Evolutionary conservation across 805 yeast species (phyloP).

Genomic region (Brettanomyces custersianus): DNA sequence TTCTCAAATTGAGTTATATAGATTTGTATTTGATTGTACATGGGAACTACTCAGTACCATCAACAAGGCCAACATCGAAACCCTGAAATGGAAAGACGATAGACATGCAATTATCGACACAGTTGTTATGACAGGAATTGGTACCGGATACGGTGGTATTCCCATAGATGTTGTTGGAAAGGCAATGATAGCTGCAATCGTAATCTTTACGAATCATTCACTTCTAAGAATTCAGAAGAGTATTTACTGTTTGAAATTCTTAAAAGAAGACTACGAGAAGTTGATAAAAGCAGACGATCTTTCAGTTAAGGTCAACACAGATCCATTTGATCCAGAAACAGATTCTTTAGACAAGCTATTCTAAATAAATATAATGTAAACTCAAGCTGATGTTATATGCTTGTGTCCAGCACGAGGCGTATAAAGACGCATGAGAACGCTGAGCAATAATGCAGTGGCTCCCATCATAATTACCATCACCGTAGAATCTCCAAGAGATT

Average conservation of each 20-base stretch:
- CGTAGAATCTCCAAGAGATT: slow-evolving; percentile 19
- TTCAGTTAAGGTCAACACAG: slow-evolving; percentile 2
- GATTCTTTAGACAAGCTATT: slow-evolving; percentile 11
- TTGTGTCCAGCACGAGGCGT: not conserved
- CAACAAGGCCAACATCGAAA: slow-evolving; percentile 12
- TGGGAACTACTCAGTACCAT: slow-evolving; percentile 27
- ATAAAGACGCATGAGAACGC: slow-evolving; percentile 16
- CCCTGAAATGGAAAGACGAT: slow-evolving; percentile 8
- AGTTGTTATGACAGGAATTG: slow-evolving; percentile 29
- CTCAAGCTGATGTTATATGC: not conserved
- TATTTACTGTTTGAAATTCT: slow-evolving; percentile 16
- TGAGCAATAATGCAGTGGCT: slow-evolving; percentile 14
- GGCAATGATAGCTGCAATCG: slow-evolving; percentile 28
- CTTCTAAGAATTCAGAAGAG: slow-evolving; percentile 14
- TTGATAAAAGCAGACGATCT: slow-evolving; percentile 9
- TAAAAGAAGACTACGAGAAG: slow-evolving; percentile 17
- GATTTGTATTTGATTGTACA: slow-evolving; percentile 28
- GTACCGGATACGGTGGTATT: slow-evolving; percentile 31
- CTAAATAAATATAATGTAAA: no score
- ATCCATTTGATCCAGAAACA: slow-evolving; percentile 8
- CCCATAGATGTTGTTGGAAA: slow-evolving; percentile 24
- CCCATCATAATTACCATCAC: slow-evolving; percentile 19
- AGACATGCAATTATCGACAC: slow-evolving; percentile 15
- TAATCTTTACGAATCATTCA: slow-evolving; percentile 15
- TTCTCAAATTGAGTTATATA: slow-evolving; percentile 5